Base-by-base conservation (phyloP, 2,329 filamentous ascomycete species). In the Diplocarpon mali region DNA sequence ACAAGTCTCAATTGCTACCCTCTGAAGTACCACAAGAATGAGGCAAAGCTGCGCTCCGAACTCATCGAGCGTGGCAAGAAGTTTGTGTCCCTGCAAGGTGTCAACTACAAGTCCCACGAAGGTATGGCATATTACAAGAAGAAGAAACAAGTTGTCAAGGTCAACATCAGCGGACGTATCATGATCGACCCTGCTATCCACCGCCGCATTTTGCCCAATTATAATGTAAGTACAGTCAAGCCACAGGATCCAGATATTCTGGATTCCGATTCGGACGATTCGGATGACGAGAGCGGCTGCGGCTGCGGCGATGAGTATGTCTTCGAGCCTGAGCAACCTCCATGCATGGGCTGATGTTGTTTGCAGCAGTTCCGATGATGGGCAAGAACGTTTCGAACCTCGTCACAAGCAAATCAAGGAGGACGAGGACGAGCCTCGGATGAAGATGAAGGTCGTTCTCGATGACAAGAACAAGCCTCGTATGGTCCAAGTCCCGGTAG, bases 151-250 rank as follows among this genome's bases (percentile, higher is more conserved):
- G 68, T 85, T 12, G 67, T 84, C 60, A 90, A 87, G 62, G 81
- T 93, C 63, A 87, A 87, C 58, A 82, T 94, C 62, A 86, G 88
- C 51, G 84, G 87, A 14, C 80, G 89, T 27, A 74, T 94, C 51
- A 95, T 95, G 87, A 71, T 95, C 17, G 89, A 95, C 58, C 78
- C 86, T 0, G 78, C 78, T 3, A 85, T 84, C 35, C 88, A 93
- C 65, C 78, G 86, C 8, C 77, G 85, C 29, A 85, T 90, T 62
- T 85, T 92, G 53, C 85, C 88, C 1, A 94, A 94, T 60, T 94
- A 94, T 54, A 76, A 75, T 0, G 76, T 90, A 55, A 85, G 83
- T 16, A 71, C 75, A 1, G 79, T 94, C 44, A 80, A 82, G 40
- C 76, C 83, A 0, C 82, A 84, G 54, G 81, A 88, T 46, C 72